Evolutionary conservation across 257 asterid species (phyloP).

Genomic region (Datura wrightii): DNA sequence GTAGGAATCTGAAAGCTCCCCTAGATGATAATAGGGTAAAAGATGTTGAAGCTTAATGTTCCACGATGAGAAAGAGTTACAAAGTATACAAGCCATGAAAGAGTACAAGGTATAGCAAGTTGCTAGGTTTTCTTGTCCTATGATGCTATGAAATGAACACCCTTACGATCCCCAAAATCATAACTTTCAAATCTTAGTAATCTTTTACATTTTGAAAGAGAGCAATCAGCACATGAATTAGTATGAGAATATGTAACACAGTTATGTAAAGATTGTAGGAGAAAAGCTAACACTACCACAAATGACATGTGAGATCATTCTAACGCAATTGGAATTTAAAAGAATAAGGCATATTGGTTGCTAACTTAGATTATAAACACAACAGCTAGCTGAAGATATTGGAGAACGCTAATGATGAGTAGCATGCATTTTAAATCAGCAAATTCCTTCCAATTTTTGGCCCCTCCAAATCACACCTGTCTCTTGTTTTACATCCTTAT

Average conservation of each 20-base stretch:
- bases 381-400: neutral
- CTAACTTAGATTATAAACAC: neutral
- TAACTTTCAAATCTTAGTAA: neutral
- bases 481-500: neutral
- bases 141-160: neutral
- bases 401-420: neutral
- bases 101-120: neutral
- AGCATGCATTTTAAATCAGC: slow-evolving; percentile 1
- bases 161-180: neutral
- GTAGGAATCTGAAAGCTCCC: no score
- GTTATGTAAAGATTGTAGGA: neutral
- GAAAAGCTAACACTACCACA: neutral
- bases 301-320: neutral
- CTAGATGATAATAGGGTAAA: no score
- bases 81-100: neutral
- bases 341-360: neutral
- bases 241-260: neutral
- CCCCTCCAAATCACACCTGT: neutral
- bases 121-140: neutral
- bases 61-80: neutral
- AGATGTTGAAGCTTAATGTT: neutral
- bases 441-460: neutral
- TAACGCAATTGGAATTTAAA: neutral
- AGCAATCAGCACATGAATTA: neutral
- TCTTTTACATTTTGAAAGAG: neutral